Evolutionary conservation across 225 moss, liverwort and hornwort genomes (phyloP), one percentile per base, ranked within the genome.

Genomic region (Pseudisothecium myosuroides): DNA sequence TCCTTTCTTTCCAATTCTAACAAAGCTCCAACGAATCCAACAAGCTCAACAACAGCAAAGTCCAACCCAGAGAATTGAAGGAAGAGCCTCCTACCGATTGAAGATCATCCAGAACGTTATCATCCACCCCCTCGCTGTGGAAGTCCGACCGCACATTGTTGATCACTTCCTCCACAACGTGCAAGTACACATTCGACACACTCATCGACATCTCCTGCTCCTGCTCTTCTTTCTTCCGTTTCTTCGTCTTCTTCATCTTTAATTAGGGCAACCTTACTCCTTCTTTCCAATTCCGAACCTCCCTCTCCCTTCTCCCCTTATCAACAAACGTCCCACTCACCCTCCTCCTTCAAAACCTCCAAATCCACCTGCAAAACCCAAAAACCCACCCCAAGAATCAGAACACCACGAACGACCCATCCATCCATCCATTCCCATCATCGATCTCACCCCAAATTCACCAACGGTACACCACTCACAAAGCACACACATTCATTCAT

Each of bases 151-250:
- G 95, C 76, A 98, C 93, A 84, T 92, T 94, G 85, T 93, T 90
- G 81, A 96, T 96, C 84, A 98, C 96, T 83, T 96, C 96, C 80
- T 98, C 97, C 80, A 96, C 96, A 61, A 96, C 96, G 60, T 95
- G 90, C 56, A 95, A 52, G 84, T 98, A 98, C 10, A 98, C 94
- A 83, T 85, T 89, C 28, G 95, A 92, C 17, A 94, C 93, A 56
- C 64, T 96, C 11, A 90, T 81, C 29, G 88, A 79, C 77, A 91
- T 88, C 80, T 95, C 82, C 64, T 83, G 85, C 85, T 85, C 93
- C 82, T 93, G 96, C 52, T 52, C 81, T 37, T 88, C 94, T 77
- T 91, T 92, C 92, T 95, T 96, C 39, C 89, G 73, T 78, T 90
- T 91, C 83, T n/a, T n/a, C n/a, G n/a, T n/a, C n/a, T n/a, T n/a